A percentile compares a stretch with the other conserved stretches of the same genome.
Conservation (phyloP, 2,329 filamentous ascomycete species). For the Cercospora zeina region DNA sequence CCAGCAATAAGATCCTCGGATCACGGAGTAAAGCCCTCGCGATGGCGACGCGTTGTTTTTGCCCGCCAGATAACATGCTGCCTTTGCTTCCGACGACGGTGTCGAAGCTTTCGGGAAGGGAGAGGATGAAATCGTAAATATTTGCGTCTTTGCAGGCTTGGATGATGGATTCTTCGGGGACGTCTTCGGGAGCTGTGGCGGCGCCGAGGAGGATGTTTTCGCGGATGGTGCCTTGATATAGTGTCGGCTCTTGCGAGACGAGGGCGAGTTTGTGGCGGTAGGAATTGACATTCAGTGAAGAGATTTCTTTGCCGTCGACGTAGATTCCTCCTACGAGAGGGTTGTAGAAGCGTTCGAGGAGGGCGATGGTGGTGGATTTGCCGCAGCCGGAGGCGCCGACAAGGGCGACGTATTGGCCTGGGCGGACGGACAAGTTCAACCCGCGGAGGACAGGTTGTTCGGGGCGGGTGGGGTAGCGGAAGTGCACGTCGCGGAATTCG, state of each 20-base stretch:
- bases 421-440: constrained; percentile 70
- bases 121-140: constrained; percentile 88
- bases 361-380: constrained; percentile 88
- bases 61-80: constrained; percentile 79
- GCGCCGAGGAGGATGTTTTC: constrained; percentile 87
- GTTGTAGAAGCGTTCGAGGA: constrained; percentile 94
- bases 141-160: constrained; percentile 86
- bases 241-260: constrained; percentile 88
- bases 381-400: constrained; percentile 94
- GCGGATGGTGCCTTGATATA: constrained; percentile 88
- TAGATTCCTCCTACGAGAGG: constrained; percentile 76
- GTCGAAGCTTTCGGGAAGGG: constrained; percentile 61
- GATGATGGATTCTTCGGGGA: constrained; percentile 70
- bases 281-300: constrained; percentile 75
- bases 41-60: constrained; percentile 93
- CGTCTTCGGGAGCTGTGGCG: constrained; percentile 56
- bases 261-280: constrained; percentile 83
- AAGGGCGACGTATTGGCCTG: constrained; percentile 81
- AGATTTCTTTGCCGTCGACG: constrained; percentile 81
- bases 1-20: constrained; percentile 80
- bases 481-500: constrained; percentile 90
- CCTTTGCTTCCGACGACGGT: constrained; percentile 77
- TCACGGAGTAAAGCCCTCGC: constrained; percentile 87
- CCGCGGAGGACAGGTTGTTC: constrained; percentile 91
- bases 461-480: constrained; percentile 86